Conservation (phyloP, 768 basidiomycete genomes). For the Panaeolus papilionaceus region DNA sequence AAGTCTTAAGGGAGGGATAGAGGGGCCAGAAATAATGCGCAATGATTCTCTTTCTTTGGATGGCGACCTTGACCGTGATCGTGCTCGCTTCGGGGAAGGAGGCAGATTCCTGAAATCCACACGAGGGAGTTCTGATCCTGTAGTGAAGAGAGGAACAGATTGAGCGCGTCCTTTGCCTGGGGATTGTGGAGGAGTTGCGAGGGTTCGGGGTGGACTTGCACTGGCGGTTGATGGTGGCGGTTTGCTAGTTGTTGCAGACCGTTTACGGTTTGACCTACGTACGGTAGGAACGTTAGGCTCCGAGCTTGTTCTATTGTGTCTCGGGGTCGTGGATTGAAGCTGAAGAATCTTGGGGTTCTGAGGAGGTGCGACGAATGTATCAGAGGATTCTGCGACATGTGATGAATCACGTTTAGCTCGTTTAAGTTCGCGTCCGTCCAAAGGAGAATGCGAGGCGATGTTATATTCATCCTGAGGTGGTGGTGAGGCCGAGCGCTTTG, state of each 20-base stretch:
- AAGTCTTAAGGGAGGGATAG: constrained; percentile 17
- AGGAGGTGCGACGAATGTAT: constrained; percentile 21
- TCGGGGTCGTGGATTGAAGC: constrained; percentile 21
- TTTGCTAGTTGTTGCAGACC: constrained; percentile 32
- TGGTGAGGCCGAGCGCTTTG: constrained; percentile 51
- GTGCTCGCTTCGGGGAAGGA: constrained; percentile 43
- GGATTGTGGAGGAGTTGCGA: constrained; percentile 25
- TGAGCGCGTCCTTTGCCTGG: constrained; percentile 45
- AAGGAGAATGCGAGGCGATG: constrained; percentile 30
- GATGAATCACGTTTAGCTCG: constrained; percentile 40
- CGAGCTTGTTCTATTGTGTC: constrained; percentile 42
- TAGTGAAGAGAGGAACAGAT: constrained; percentile 51
- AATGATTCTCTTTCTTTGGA: constrained; percentile 47
- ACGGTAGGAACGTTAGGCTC: constrained; percentile 35
- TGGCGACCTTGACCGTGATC: constrained; percentile 48
- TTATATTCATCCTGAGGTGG: constrained; percentile 37
- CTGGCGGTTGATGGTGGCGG: constrained; percentile 35
- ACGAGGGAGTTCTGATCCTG: constrained; percentile 35
- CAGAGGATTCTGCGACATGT: constrained; percentile 21
- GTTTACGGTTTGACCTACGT: constrained; percentile 31
- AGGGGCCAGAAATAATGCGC: constrained; percentile 34
- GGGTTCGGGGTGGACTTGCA: constrained; percentile 26
- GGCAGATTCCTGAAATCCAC: constrained; percentile 53
- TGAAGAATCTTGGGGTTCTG: constrained; percentile 1
- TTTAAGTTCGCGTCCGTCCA: constrained; percentile 41